Evolutionary conservation across 164 flowering plant species (phyloP).

Genomic region (Aristolochia fimbriata): DNA sequence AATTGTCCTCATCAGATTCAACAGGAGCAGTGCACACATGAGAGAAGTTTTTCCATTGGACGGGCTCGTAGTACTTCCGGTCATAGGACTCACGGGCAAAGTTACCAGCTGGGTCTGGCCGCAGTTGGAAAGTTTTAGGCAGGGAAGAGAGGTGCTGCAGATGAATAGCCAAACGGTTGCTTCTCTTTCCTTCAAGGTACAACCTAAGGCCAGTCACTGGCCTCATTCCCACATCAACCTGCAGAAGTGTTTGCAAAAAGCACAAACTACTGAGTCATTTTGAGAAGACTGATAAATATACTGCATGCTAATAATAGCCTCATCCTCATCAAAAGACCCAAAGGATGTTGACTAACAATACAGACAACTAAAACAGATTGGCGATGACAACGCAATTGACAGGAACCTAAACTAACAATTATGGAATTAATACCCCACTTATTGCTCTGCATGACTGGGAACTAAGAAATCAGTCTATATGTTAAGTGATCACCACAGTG

Average conservation of each 20-base stretch:
- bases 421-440: no score
- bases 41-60: conserved; percentile 87
- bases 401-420: no score
- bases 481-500: no score
- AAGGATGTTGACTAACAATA: no score
- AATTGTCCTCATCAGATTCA: conserved; percentile 67
- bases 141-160: conserved; percentile 84
- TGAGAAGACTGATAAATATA: neutral
- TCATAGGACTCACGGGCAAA: conserved; percentile 35
- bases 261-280: neutral
- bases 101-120: conserved; percentile 38
- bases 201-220: conserved; percentile 86
- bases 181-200: conserved; percentile 73
- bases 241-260: conserved; percentile 6
- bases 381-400: no score
- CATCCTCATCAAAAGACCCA: no score
- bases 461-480: no score
- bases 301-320: no score
- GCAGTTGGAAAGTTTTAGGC: conserved; percentile 59
- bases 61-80: conserved; percentile 66
- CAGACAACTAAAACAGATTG: no score
- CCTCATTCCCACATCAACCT: conserved; percentile 83
- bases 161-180: conserved; percentile 73
- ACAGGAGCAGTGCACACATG: conserved; percentile 97
- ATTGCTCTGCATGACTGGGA: no score